Base-by-base conservation (phyloP, 768 basidiomycete genomes). In the Suillus paluster region DNA sequence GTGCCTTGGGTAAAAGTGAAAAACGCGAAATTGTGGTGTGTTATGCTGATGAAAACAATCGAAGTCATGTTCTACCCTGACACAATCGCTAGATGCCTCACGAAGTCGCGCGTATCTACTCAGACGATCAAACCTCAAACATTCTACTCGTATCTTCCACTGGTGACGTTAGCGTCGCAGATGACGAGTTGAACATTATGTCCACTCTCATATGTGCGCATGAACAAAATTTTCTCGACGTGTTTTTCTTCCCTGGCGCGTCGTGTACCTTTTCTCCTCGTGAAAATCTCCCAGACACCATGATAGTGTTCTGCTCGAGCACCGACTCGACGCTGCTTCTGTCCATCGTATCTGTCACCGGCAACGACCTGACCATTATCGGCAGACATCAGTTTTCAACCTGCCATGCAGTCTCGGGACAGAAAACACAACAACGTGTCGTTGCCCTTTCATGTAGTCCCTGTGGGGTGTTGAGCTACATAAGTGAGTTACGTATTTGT, bases 381-480 rank as follows among this genome's bases (percentile, higher is more conserved):
- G 38, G 54, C 36, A 19, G 39, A 55, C 25, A 11, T 38, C 54
- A 55, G 23, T 11, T 39, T 55, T 27, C 54, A 34, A 55, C 19
- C 21, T 38, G 34, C 9, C 53, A 59, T 46, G 36, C 58, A 61
- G 25, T 53, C 50, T 34, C 46, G 21, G 5, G 38, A 46, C 25
- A 15, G 11, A 3, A 10, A 62, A 12, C 4, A 48, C 15, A 25
- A n/a, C 36, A 25, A 33, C 42, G 55, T 70, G 36, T 34, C 34
- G 8, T 61, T 2, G 54, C 67, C 34, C 30, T 74, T 15, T 69
- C 70, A 46, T 75, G 71, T 57, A 86, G 84, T 63, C 42, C 73
- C 0, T 79, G 81, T 6, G 87, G 86, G 21, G 74, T 76, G 66
- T 61, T 87, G 48, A 84, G 78, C 62, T 68, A 86, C 36, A 68